A percentile compares a stretch with the other conserved stretches of the same genome.
Conservation (phyloP, 345 rosid species). For the Iberis pinnata region DNA sequence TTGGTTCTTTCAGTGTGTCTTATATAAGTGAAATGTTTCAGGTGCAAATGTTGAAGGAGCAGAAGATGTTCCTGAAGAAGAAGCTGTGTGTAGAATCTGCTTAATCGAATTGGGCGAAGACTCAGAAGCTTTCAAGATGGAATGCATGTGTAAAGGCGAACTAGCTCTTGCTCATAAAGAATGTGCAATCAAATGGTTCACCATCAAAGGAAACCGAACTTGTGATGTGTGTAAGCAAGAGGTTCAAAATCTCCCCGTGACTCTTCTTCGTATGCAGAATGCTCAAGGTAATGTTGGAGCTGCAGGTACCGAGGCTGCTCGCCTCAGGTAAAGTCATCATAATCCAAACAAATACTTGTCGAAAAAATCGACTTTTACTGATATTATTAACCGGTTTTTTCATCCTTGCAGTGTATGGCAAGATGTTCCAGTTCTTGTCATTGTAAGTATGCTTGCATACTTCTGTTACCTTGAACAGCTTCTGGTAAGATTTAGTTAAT, state of each 20-base stretch:
- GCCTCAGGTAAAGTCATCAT: conserved; percentile 58
- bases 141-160: conserved; percentile 93
- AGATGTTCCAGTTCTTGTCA: conserved; percentile 82
- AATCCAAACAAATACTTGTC: background rate
- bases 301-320: conserved; percentile 30
- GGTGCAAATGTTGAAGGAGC: conserved; percentile 51
- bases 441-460: conserved; percentile 97
- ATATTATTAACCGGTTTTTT: background rate
- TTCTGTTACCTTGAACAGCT: conserved; percentile 96
- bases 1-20: too few relatives aligned
- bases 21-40: conserved; percentile 66
- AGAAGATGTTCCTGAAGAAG: conserved; percentile 83
- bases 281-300: conserved; percentile 36
- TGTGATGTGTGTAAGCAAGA: conserved; percentile 98
- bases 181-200: conserved; percentile 94
- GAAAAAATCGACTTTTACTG: background rate
- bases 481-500: conserved; percentile 46
- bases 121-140: conserved; percentile 83
- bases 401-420: conserved; percentile 74
- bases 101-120: conserved; percentile 78
- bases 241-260: conserved; percentile 83
- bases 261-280: conserved; percentile 75
- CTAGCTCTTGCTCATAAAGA: conserved; percentile 86
- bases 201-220: conserved; percentile 88
- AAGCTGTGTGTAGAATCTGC: conserved; percentile 95